Conservation (phyloP, 2,329 filamentous ascomycete genomes). For the Arthrobotrys iridis region DNA sequence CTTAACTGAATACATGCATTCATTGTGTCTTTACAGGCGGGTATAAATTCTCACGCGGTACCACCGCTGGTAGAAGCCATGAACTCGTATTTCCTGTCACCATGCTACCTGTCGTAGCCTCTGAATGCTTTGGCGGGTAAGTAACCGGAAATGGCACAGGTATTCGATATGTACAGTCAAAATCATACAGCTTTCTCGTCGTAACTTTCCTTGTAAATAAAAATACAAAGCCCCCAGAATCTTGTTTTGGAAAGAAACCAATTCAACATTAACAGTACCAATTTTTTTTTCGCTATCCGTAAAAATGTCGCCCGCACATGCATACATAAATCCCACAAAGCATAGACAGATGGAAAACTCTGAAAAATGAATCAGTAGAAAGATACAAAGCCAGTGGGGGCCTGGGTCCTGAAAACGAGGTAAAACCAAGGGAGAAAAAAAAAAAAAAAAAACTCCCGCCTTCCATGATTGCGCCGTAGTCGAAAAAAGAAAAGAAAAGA, state of each 20-base stretch:
- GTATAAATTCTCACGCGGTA: too few species aligned
- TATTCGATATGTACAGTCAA: too few species aligned
- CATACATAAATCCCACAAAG: neutral
- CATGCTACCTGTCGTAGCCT: too few species aligned
- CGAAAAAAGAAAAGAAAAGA: neutral
- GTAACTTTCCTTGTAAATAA: neutral
- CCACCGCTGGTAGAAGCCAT: too few species aligned
- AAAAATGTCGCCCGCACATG: constrained; percentile 18
- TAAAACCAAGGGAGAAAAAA: too few species aligned
- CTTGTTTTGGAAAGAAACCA: constrained; percentile 1
- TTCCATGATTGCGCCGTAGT: constrained; percentile 29
- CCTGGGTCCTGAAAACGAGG: neutral
- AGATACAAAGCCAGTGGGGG: neutral
- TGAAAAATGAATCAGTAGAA: neutral
- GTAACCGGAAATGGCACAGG: too few species aligned
- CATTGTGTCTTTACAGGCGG: too few species aligned
- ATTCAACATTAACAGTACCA: constrained; percentile 23
- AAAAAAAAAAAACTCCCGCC: constrained; percentile 24
- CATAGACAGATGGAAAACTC: neutral
- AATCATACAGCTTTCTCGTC: too few species aligned
- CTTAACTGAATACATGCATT: too few species aligned
- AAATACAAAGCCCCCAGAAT: neutral
- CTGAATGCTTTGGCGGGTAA: too few species aligned
- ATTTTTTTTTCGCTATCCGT: constrained; percentile 6
- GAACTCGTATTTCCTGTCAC: too few species aligned